phyloP scores from a whole-genome alignment of 768 basidiomycete genomes.

The Suillus bovinus region DNA sequence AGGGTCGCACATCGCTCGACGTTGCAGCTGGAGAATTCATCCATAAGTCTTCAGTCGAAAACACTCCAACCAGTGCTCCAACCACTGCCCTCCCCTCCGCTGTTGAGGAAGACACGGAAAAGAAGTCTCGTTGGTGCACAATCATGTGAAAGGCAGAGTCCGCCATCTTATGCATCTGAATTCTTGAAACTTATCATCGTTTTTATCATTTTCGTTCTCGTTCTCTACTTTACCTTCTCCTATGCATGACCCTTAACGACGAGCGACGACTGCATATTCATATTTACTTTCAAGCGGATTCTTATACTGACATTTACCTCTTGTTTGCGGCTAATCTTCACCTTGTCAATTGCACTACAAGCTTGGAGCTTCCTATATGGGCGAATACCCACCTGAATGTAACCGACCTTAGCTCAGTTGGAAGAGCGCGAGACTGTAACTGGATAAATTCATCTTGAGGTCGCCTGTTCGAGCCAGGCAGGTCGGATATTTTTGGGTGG shows the following conservation, averaged over 20 bases:
- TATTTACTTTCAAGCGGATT: constrained; percentile 9
- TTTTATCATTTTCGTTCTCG: constrained; percentile 6
- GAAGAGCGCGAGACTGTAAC: constrained; percentile 52
- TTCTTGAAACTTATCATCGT: constrained; percentile 5
- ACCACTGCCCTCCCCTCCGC: constrained; percentile 11
- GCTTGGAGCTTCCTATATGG: neutral
- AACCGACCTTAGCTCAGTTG: constrained; percentile 43
- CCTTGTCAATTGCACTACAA: neutral
- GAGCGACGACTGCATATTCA: constrained; percentile 8
- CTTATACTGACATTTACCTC: constrained; percentile 3
- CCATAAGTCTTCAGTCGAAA: constrained; percentile 10
- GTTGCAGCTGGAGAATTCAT: constrained; percentile 50
- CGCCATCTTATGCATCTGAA: constrained; percentile 16
- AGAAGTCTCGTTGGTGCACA: constrained; percentile 19
- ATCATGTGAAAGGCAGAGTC: constrained; percentile 14
- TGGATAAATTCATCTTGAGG: constrained; percentile 39
- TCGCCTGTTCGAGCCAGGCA: constrained; percentile 46
- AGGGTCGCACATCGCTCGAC: constrained; percentile 50
- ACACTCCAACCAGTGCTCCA: constrained; percentile 10
- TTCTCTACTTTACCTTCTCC: neutral
- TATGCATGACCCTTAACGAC: constrained; percentile 5
- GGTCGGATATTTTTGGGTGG: constrained; percentile 27
- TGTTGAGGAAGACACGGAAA: constrained; percentile 15
- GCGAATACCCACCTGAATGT: neutral
- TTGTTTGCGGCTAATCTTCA: constrained; percentile 9